Conservation (phyloP, 345 rosid genomes). For the Triadica sebifera region DNA sequence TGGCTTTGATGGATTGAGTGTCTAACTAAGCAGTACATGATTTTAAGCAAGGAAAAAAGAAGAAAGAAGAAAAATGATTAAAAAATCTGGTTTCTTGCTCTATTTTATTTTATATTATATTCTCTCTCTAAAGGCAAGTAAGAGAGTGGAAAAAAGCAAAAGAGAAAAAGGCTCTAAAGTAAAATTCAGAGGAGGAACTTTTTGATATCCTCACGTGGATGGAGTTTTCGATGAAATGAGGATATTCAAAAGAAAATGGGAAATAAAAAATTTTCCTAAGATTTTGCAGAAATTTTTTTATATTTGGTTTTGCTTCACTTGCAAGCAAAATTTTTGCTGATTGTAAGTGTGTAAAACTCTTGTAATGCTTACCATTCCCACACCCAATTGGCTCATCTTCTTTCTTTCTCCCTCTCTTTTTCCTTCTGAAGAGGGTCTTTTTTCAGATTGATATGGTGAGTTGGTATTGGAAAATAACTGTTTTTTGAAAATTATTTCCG, state of each 20-base stretch:
- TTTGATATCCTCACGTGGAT: too few relatives aligned
- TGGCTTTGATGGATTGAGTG: slow-evolving; percentile 90
- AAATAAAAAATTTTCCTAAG: not conserved
- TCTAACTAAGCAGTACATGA: slow-evolving; percentile 28
- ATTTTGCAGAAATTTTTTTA: slow-evolving; percentile 1
- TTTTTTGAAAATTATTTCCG: too few relatives aligned
- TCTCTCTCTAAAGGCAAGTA: not conserved
- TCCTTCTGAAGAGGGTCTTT: too few relatives aligned
- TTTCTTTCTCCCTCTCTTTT: too few relatives aligned
- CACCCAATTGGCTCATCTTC: not conserved
- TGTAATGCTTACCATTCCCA: not conserved
- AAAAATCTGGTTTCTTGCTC: not conserved
- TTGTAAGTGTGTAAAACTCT: not conserved
- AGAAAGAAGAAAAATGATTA: too few relatives aligned
- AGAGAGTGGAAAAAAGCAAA: not conserved
- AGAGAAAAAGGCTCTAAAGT: too few relatives aligned
- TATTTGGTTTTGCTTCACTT: slow-evolving; percentile 3
- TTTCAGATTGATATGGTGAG: too few relatives aligned
- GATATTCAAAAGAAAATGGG: too few relatives aligned
- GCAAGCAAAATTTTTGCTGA: not conserved
- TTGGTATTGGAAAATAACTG: too few relatives aligned
- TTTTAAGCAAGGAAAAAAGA: too few relatives aligned
- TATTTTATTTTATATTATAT: not conserved
- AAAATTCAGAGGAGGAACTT: not conserved
- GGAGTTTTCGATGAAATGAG: too few relatives aligned